Base-by-base conservation (phyloP, 306 rosid genomes). In the Malus orientalis region DNA sequence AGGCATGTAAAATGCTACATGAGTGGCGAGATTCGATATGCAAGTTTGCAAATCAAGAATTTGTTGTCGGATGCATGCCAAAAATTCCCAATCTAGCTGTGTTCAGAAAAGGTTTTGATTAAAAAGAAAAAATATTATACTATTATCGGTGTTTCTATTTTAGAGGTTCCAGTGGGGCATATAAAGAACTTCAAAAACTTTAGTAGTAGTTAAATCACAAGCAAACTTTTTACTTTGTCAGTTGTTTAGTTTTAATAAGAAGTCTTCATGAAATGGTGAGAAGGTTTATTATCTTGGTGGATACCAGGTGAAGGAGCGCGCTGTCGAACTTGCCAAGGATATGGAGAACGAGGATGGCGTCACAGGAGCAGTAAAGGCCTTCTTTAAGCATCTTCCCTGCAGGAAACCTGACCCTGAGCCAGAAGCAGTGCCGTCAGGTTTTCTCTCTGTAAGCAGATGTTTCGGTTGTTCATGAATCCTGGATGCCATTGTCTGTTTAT, bases 311-410 rank as follows among this genome's bases (percentile, higher is more conserved):
- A 93, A 96, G 85, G 86, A 86, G 51, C 79, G 86, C 19, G 96
- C 97, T 16, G 14, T 87, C n/a, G 91, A 92, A 76, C 94, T 96
- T 47, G 89, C 99, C 18, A 91, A 83, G 89, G 93, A 92, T 71
- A 93, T 96, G 98, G 93, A 93, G 78, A 85, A 87, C 53, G 99
- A 96, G 84, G 99, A 96, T 76, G 99, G 99, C 19, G 98, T 96
- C 55, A 74, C 88, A 8, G 99, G 99, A 73, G 98, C 98, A n/a
- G 99, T 96, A 65, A 96, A 85, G 80, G 99, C 97, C 81, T 96
- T 96, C 87, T 91, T 92, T 61, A 96, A 96, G 88, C 99, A 93
- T 76, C 90, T 91, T 88, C 94, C 90, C 76, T 67, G 9, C 58
- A 87, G 36, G 60, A 91, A 88, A 55, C 69, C 84, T 0, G 94